Conservation (phyloP, 306 rosid species). For the Cucurbita maxima region DNA sequence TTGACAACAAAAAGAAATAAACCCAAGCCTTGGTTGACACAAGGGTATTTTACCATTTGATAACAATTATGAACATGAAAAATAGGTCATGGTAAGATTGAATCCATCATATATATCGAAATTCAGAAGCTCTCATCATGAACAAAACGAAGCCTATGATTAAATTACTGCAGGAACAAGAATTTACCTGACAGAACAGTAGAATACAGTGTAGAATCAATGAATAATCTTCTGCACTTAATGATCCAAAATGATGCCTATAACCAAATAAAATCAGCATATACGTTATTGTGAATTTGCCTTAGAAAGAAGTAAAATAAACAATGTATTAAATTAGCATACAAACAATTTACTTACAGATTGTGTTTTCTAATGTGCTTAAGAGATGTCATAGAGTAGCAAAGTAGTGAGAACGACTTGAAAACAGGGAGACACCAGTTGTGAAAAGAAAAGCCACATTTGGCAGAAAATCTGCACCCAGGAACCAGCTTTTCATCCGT, state of each 20-base stretch:
- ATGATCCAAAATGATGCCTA: slow-evolving; percentile 36
- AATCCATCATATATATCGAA: neutral
- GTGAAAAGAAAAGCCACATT: slow-evolving; percentile 24
- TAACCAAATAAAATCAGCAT: slow-evolving; percentile 12
- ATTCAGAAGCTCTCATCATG: neutral
- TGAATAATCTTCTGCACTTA: slow-evolving; percentile 38
- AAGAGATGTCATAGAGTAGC: slow-evolving; percentile 27
- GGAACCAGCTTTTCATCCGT: slow-evolving; percentile 32
- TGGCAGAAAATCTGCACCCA: slow-evolving; percentile 35
- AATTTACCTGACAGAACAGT: slow-evolving; percentile 59
- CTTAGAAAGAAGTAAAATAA: neutral
- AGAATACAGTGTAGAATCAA: slow-evolving; percentile 47
- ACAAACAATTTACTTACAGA: slow-evolving; percentile 37
- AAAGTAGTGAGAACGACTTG: slow-evolving; percentile 55
- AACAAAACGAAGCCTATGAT: neutral
- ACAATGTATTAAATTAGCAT: neutral
- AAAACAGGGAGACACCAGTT: slow-evolving; percentile 74
- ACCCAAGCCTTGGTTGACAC: neutral
- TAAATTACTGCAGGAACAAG: slow-evolving; percentile 1
- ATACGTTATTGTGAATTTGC: neutral
- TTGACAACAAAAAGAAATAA: neutral
- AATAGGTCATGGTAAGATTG: neutral
- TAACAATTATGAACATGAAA: neutral
- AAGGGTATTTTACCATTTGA: neutral
- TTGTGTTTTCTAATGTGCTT: slow-evolving; percentile 27